A percentile compares a stretch with the other conserved stretches of the same genome.
Conservation (phyloP, 1,139 yeast genomes). For the Sugiyamaella pinicola region DNA sequence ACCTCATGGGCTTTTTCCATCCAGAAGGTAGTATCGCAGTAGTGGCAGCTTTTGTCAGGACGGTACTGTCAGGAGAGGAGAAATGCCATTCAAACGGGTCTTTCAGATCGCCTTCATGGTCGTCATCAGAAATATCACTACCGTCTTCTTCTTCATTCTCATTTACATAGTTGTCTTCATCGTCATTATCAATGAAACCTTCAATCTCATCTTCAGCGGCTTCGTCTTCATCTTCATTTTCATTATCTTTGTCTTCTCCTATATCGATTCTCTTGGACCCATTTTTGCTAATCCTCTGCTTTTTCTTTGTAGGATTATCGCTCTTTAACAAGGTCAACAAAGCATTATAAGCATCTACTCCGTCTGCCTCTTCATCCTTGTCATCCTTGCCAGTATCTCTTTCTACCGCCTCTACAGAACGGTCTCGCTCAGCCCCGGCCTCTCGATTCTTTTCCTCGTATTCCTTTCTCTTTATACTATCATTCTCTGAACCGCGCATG, state of each 20-base stretch:
- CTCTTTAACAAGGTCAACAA: constrained; percentile 66
- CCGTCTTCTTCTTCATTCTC: constrained; percentile 41
- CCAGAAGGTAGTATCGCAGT: too few species aligned
- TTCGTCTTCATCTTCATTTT: constrained; percentile 22
- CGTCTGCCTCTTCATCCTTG: constrained; percentile 29
- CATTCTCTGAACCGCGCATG: constrained; percentile 19
- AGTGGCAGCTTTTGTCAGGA: constrained; percentile 37
- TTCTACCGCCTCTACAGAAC: constrained; percentile 28
- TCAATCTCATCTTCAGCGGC: constrained; percentile 27
- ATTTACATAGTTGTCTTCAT: constrained; percentile 28
- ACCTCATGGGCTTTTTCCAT: constrained; percentile 18
- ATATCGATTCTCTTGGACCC: constrained; percentile 4
- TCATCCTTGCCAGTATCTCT: too few species aligned
- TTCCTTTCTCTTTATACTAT: constrained; percentile 1
- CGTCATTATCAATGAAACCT: constrained; percentile 28
- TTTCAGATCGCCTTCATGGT: constrained; percentile 45
- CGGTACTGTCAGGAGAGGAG: constrained; percentile 53
- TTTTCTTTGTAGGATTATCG: constrained; percentile 46
- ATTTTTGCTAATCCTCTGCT: background rate
- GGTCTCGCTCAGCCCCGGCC: constrained; percentile 6
- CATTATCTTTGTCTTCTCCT: constrained; percentile 4
- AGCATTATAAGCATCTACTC: constrained; percentile 62
- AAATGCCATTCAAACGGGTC: constrained; percentile 79
- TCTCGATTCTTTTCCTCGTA: constrained; percentile 4
- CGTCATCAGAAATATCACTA: constrained; percentile 41